Evolutionary conservation across 164 flowering plant species (phyloP).

Genomic region (Aristolochia contorta): DNA sequence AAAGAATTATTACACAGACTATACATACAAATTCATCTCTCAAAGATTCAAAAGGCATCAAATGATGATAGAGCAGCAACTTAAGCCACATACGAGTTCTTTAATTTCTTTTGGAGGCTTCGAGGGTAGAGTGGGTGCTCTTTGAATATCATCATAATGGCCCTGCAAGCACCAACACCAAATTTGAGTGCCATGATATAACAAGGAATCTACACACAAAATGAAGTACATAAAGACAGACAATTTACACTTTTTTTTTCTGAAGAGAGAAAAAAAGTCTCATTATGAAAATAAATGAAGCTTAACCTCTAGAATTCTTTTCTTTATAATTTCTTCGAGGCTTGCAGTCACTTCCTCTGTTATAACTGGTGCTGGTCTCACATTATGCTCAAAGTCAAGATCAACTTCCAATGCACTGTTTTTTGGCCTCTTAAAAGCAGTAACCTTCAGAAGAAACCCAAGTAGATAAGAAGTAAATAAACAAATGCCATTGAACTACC

Average conservation of each 20-base stretch:
- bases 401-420: conserved; percentile 94
- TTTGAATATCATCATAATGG: conserved; percentile 71
- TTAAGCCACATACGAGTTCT: conserved; percentile 49
- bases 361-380: conserved; percentile 78
- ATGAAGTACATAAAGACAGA: not conserved
- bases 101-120: conserved; percentile 59
- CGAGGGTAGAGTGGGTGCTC: conserved; percentile 38
- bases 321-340: conserved; percentile 70
- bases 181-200: not conserved
- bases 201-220: not conserved
- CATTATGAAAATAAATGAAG: conserved; percentile 21
- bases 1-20: not conserved
- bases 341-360: conserved; percentile 79
- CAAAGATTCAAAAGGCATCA: not conserved
- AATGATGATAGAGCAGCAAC: not conserved
- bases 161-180: conserved; percentile 32
- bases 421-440: conserved; percentile 73
- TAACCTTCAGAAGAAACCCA: conserved; percentile 39
- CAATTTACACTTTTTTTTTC: not conserved
- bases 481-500: not conserved
- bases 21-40: not conserved
- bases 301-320: conserved; percentile 71
- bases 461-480: conserved; percentile 1
- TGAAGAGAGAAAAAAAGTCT: not conserved
- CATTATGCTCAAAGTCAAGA: conserved; percentile 90